phyloP scores from a whole-genome alignment of 441 rosid species.

The Pelargonium cotyledonis region DNA sequence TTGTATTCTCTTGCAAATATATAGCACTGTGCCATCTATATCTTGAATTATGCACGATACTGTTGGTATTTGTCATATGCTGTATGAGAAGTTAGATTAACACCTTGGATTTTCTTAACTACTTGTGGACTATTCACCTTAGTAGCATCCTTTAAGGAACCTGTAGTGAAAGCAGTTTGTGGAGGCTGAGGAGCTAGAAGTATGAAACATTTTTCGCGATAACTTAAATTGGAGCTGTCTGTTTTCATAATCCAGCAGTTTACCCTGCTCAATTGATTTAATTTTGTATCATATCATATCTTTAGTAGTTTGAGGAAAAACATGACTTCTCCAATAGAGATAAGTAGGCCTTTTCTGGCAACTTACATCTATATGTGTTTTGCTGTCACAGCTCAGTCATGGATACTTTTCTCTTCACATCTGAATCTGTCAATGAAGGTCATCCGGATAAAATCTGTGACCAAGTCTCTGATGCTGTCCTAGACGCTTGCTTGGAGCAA shows the following conservation, averaged over 20 bases:
- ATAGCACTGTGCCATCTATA: no score
- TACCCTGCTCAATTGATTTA: not conserved
- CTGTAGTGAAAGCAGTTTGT: no score
- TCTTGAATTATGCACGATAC: no score
- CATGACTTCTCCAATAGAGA: no score
- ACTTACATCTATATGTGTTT: not conserved
- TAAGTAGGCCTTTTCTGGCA: not conserved
- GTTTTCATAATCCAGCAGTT: not conserved
- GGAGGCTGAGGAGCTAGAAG: not conserved
- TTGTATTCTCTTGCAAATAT: no score
- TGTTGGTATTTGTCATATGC: not conserved
- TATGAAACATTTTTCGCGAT: not conserved
- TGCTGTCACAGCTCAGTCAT: constrained; percentile 5
- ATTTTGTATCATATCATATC: not conserved
- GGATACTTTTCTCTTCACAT: constrained; percentile 16
- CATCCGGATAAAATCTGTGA: constrained; percentile 14
- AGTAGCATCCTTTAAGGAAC: no score
- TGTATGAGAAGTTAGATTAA: not conserved
- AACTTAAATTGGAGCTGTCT: not conserved
- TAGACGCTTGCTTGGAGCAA: constrained; percentile 12
- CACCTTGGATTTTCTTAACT: not conserved
- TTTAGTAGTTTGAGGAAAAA: not conserved
- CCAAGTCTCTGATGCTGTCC: constrained; percentile 14
- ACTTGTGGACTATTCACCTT: not conserved
- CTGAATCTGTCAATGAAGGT: constrained; percentile 15